These are phyloP conservation scores for Coix lacrymajobi DNA, from an alignment of 176 grass and related monocot species.

Conservation along the genomic window DNA sequence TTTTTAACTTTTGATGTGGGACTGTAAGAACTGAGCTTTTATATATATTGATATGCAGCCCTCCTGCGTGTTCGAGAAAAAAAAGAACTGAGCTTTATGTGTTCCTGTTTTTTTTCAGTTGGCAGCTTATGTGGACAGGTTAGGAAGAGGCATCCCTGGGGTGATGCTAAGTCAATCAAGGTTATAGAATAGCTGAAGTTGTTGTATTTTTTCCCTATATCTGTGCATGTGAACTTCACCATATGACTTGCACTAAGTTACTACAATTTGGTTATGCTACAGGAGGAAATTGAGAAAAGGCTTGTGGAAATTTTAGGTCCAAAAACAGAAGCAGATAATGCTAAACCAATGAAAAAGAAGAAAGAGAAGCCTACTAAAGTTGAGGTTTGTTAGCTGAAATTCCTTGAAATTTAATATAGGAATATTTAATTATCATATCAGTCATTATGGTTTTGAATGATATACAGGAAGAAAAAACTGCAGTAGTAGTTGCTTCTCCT, in stretches of 20 bases:
- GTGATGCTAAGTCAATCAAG: constrained; percentile 90
- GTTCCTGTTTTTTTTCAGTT: constrained; percentile 37
- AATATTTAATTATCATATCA: background rate
- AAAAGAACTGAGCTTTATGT: background rate
- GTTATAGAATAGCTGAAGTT: constrained; percentile 20
- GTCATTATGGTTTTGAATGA: constrained; percentile 13
- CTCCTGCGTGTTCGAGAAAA: too few species aligned
- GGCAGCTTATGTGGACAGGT: constrained; percentile 88
- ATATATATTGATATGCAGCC: too few species aligned
- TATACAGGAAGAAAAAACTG: constrained; percentile 64
- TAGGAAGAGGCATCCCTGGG: constrained; percentile 85
- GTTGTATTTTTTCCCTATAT: background rate
- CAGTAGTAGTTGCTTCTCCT: constrained; percentile 30
- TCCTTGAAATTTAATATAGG: background rate
- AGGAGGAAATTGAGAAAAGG: constrained; percentile 81
- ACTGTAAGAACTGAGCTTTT: background rate
- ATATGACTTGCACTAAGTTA: constrained; percentile 4
- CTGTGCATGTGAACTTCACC: background rate
- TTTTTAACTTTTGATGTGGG: background rate
- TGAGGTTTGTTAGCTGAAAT: constrained; percentile 47
- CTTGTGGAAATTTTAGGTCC: constrained; percentile 78
- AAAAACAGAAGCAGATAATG: constrained; percentile 83
- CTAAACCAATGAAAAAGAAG: constrained; percentile 87
- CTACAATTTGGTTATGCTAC: background rate
- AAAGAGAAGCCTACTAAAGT: constrained; percentile 84